A percentile compares a stretch with the other conserved stretches of the same genome.
These are phyloP conservation scores for Lathyrus sativus DNA, from an alignment of 306 rosid genomes.

Conservation along the genomic window DNA sequence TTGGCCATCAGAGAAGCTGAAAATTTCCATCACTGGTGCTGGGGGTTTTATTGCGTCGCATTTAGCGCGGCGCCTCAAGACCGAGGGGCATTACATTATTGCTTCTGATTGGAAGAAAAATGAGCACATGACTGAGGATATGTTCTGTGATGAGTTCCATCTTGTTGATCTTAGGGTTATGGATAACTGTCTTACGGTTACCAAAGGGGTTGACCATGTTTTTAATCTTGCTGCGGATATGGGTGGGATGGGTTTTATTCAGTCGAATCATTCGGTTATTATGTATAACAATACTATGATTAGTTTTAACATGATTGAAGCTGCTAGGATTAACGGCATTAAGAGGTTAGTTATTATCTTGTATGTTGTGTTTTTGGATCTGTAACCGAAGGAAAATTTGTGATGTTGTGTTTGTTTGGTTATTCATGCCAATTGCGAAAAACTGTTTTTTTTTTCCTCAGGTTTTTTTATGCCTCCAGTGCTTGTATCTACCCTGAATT, in stretches of 20 bases:
- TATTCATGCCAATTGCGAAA: background rate
- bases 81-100: slow-evolving; percentile 89
- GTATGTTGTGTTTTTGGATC: slow-evolving; percentile 12
- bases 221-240: slow-evolving; percentile 98
- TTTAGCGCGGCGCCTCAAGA: slow-evolving; percentile 90
- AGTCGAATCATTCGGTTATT: slow-evolving; percentile 94
- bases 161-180: slow-evolving; percentile 97
- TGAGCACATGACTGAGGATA: slow-evolving; percentile 97
- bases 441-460: slow-evolving; percentile 28
- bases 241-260: slow-evolving; percentile 99
- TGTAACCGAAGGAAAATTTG: background rate
- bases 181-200: slow-evolving; percentile 93
- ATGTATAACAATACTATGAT: slow-evolving; percentile 98
- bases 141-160: slow-evolving; percentile 97
- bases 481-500: slow-evolving; percentile 98
- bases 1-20: slow-evolving; percentile 90
- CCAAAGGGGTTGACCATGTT: slow-evolving; percentile 84
- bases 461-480: slow-evolving; percentile 98
- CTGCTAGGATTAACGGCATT: slow-evolving; percentile 81
- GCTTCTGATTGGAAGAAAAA: slow-evolving; percentile 99
- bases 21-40: slow-evolving; percentile 93
- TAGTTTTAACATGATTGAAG: slow-evolving; percentile 96
- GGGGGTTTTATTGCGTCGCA: slow-evolving; percentile 98
- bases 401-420: slow-evolving; percentile 6
- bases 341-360: slow-evolving; percentile 74